These are phyloP conservation scores for Penicillium odoratum DNA, from an alignment of 495 filamentous ascomycete species.

Conservation along the genomic window DNA sequence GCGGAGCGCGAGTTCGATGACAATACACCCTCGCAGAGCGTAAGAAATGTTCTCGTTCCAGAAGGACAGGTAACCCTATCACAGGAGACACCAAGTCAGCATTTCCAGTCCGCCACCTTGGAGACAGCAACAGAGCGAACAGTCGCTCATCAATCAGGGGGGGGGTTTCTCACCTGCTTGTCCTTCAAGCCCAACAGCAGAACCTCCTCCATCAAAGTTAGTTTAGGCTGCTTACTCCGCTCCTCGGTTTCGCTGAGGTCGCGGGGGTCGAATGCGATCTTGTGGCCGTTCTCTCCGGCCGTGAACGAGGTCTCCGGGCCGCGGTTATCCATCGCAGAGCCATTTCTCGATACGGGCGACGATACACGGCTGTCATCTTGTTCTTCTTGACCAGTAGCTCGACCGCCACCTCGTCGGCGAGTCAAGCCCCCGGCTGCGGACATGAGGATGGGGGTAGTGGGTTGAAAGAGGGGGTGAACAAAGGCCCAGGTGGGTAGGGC, in stretches of 20 bases:
- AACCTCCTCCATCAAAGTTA: conserved; percentile 98
- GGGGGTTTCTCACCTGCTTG: conserved; percentile 73
- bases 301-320: conserved; percentile 89
- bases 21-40: conserved; percentile 94
- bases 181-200: conserved; percentile 93
- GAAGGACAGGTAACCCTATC: conserved; percentile 93
- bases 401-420: conserved; percentile 71
- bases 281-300: conserved; percentile 93
- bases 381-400: conserved; percentile 53
- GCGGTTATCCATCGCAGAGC: conserved; percentile 60
- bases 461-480: conserved; percentile 6
- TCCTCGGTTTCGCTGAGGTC: conserved; percentile 97
- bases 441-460: conserved; percentile 46
- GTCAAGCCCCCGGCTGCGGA: conserved; percentile 71
- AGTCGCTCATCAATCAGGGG: background rate
- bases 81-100: conserved; percentile 23
- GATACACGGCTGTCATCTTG: conserved; percentile 68
- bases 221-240: conserved; percentile 94
- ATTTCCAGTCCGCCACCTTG: conserved; percentile 5
- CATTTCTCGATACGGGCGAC: conserved; percentile 63
- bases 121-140: background rate
- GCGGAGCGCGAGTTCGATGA: conserved; percentile 93
- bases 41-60: conserved; percentile 99
- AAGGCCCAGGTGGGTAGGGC: conserved; percentile 11
- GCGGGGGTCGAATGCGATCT: conserved; percentile 95